Conservation (phyloP, 2,329 filamentous ascomycete genomes). For the Phyllosticta paracitricarpa region DNA sequence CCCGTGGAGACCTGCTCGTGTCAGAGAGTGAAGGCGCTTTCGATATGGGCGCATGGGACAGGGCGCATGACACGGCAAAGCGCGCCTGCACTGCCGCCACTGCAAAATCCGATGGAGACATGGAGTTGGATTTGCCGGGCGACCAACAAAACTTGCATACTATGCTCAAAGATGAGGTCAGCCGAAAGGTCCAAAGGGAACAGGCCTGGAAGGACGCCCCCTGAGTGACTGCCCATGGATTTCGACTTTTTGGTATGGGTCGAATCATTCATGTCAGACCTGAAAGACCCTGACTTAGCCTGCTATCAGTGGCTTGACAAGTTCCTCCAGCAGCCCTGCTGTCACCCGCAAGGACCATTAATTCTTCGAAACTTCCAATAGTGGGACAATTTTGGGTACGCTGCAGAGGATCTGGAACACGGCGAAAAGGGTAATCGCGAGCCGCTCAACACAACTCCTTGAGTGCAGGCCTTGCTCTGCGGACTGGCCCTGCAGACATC, state of each 20-base stretch:
- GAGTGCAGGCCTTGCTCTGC: too few relatives aligned
- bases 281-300: too few relatives aligned
- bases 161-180: constrained; percentile 33
- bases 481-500: too few relatives aligned
- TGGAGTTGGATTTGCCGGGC: constrained; percentile 28
- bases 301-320: too few relatives aligned
- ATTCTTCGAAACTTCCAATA: too few relatives aligned
- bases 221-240: background rate
- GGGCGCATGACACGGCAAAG: constrained; percentile 55
- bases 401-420: too few relatives aligned
- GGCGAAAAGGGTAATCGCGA: too few relatives aligned
- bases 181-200: constrained; percentile 29
- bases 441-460: too few relatives aligned
- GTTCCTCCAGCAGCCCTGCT: too few relatives aligned
- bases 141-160: constrained; percentile 22
- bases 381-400: too few relatives aligned
- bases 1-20: constrained; percentile 60
- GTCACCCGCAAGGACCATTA: too few relatives aligned
- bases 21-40: constrained; percentile 77
- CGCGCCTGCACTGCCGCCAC: constrained; percentile 48
- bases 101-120: constrained; percentile 26
- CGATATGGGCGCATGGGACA: constrained; percentile 64
- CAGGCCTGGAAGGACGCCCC: constrained; percentile 31
- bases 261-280: background rate
- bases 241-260: background rate